Base-by-base conservation (phyloP, 2,329 filamentous ascomycete genomes). In the Talaromyces sp. region DNA sequence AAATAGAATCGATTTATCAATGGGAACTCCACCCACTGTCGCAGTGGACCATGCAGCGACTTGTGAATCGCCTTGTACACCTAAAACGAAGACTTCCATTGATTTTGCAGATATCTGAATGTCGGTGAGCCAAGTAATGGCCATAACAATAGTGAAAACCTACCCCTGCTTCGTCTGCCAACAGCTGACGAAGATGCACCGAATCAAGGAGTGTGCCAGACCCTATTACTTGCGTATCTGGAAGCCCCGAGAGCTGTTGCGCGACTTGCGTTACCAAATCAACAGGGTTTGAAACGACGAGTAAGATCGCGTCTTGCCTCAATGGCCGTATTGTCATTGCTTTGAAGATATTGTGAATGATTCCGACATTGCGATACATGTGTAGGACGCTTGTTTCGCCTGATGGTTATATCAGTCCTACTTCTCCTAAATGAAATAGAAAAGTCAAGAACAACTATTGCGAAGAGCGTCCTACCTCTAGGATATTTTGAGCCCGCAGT, bases 251-350 rank as follows among this genome's bases (percentile, higher is more conserved):
- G 17, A 81, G 67, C 52, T 78, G 71, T 32, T 77, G 75, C 3
- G 78, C 80, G 56, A 83, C 75, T 52, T 79, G 77, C 1, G 82
- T 83, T 35, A 84, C 71, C 29, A 84, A 71, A 65, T 85, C 82
- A 21, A 84, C 81, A 0, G 82, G 82, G 66, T 84, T 83, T 2
- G 82, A 77, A 3, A 84, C 80, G 1, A 84, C 69, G 0, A 85
- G 69, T 0, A 84, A 66, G 31, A 85, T 77, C 0, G 80, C 74
- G 58, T 81, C 74, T 3, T 74, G 68, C 27, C 71, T 72, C 59
- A 84, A 79, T 0, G 81, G 80, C 12, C 72, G 74, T 77, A 84
- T 82, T 35, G 74, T 74, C 77, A 84, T 82, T 35, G 74, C 73
- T 2, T 73, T 68, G 32, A 83, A 74, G 17, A 80, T 77, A n/a